phyloP scores from a whole-genome alignment of 2,329 filamentous ascomycete genomes.

The Dactylella cylindrospora region DNA sequence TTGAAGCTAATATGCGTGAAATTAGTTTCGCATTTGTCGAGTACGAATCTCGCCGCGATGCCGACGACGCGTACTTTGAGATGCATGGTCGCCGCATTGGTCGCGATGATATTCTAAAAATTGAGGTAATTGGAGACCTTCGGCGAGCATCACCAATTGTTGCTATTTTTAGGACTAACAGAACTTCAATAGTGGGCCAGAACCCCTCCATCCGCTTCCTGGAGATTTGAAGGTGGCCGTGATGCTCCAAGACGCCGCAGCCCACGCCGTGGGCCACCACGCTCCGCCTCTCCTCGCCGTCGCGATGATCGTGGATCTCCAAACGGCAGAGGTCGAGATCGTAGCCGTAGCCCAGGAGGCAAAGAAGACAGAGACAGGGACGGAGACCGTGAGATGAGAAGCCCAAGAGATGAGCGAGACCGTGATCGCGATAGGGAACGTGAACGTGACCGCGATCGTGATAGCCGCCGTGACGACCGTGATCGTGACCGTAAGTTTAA shows the following conservation, averaged over 20 bases:
- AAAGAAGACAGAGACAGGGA: slow-evolving; percentile 82
- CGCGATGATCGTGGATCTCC: slow-evolving; percentile 63
- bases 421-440: slow-evolving; percentile 57
- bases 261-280: slow-evolving; percentile 54
- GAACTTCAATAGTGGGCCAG: slow-evolving; percentile 76
- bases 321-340: slow-evolving; percentile 60
- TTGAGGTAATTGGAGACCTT: slow-evolving; percentile 63
- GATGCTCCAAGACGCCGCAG: slow-evolving; percentile 65
- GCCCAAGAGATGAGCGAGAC: slow-evolving; percentile 63
- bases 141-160: slow-evolving; percentile 12
- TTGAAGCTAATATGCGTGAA: slow-evolving; percentile 44
- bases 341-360: slow-evolving; percentile 82
- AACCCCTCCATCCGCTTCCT: slow-evolving; percentile 94
- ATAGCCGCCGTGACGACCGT: slow-evolving; percentile 56
- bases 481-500: slow-evolving; percentile 73
- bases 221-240: slow-evolving; percentile 93
- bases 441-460: slow-evolving; percentile 33
- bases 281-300: slow-evolving; percentile 73
- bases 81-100: slow-evolving; percentile 99
- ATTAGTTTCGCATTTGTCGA: slow-evolving; percentile 93
- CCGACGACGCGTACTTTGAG: slow-evolving; percentile 98
- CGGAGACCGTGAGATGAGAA: slow-evolving; percentile 74
- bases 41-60: slow-evolving; percentile 97
- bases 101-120: slow-evolving; percentile 92
- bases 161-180: background rate